These are phyloP conservation scores for Gymnopilus dilepis DNA, from an alignment of 768 basidiomycete species.

Conservation along the genomic window DNA sequence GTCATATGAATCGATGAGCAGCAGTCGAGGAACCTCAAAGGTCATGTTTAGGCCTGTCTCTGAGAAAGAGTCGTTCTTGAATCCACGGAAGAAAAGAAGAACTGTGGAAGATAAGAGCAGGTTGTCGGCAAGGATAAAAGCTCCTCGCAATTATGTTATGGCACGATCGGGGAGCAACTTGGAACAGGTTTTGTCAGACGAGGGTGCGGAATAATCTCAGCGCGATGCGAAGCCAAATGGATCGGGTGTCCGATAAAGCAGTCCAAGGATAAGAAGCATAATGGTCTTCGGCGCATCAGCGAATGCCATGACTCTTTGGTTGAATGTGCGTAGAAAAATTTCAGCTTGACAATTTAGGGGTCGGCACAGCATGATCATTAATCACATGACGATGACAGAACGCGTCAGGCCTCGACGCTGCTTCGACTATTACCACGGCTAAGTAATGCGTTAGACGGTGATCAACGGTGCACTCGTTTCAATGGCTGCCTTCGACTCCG, in stretches of 20 bases:
- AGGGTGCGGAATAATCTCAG: slow-evolving; percentile 13
- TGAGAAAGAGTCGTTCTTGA: neutral
- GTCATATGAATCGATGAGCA: slow-evolving; percentile 85
- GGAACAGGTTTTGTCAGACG: slow-evolving; percentile 12
- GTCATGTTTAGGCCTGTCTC: slow-evolving; percentile 15
- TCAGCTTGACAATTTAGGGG: neutral
- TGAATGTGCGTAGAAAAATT: neutral
- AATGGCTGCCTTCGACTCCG: slow-evolving; percentile 11
- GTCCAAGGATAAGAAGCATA: too few species aligned
- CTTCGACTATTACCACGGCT: too few species aligned
- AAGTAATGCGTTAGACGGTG: too few species aligned
- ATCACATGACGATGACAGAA: neutral
- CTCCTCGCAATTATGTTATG: slow-evolving; percentile 1
- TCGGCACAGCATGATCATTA: neutral
- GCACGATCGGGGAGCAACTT: slow-evolving; percentile 16
- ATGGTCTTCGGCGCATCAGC: too few species aligned
- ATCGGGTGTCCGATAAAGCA: too few species aligned
- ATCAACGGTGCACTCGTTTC: neutral
- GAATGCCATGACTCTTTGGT: neutral
- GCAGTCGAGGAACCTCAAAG: slow-evolving; percentile 52
- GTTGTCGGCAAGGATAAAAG: neutral
- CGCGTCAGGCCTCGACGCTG: too few species aligned
- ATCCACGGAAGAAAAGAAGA: neutral
- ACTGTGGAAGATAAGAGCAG: neutral
- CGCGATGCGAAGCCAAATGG: too few species aligned